phyloP scores from a whole-genome alignment of 2,329 filamentous ascomycete species.

The Trichoderma sp. region DNA sequence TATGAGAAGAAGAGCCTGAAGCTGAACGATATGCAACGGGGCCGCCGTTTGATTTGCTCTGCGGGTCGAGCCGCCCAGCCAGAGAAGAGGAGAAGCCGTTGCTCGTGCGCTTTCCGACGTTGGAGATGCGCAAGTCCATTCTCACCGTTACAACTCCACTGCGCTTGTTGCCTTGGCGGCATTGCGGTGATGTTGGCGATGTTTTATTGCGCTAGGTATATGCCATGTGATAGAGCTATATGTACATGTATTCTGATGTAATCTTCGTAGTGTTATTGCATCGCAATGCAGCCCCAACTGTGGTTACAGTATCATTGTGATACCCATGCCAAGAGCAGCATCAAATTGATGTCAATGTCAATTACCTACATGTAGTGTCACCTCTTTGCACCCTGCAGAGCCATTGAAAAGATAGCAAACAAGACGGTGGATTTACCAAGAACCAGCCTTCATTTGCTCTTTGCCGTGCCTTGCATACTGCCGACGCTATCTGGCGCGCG shows the following conservation, averaged over 20 bases:
- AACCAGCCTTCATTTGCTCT: background rate
- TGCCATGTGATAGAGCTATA: background rate
- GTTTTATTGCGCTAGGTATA: background rate
- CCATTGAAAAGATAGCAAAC: background rate
- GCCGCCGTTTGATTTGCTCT: background rate
- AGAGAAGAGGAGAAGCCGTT: background rate
- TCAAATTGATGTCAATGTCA: background rate
- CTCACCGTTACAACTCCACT: background rate
- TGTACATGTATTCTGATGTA: background rate
- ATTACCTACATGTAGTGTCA: background rate
- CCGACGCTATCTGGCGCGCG: background rate
- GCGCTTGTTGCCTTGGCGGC: background rate
- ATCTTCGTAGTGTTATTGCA: background rate
- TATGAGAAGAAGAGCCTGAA: background rate
- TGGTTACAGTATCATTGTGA: background rate
- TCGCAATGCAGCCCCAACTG: background rate
- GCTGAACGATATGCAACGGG: background rate
- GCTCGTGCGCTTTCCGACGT: background rate
- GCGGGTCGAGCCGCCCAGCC: constrained; percentile 8
- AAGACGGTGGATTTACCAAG: background rate
- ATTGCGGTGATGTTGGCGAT: background rate
- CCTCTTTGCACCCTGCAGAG: background rate
- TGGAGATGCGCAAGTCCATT: background rate
- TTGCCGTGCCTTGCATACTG: background rate
- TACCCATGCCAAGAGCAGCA: background rate